Percentiles rank a stretch among this genome's conserved stretches.
These are phyloP conservation scores for Aspergillus oerlinghausenensis DNA, from an alignment of 2,329 filamentous ascomycete species.

Conservation along the genomic window DNA sequence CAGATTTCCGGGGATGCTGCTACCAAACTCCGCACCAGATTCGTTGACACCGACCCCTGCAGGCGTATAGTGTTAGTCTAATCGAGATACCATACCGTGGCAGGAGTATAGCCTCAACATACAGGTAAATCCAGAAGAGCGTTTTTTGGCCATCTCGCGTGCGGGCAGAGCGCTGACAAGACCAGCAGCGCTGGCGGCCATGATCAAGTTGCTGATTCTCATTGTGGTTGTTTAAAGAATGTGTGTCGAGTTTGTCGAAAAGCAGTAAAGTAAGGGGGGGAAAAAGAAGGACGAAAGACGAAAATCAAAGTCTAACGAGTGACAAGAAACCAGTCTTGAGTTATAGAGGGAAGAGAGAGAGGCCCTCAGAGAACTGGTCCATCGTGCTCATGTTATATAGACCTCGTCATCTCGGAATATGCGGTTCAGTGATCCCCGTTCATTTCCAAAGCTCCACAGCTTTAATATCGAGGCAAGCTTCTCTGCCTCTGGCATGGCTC, in stretches of 20 bases:
- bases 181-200: constrained; percentile 26
- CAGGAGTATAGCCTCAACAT: neutral
- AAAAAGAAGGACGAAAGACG: constrained; percentile 11
- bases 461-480: neutral
- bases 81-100: neutral
- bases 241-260: constrained; percentile 21
- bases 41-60: constrained; percentile 48
- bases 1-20: constrained; percentile 50
- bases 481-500: neutral
- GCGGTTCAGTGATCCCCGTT: neutral
- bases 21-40: constrained; percentile 62
- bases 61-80: neutral
- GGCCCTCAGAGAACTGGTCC: neutral
- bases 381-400: neutral
- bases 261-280: constrained; percentile 7
- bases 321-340: constrained; percentile 22
- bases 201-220: constrained; percentile 26
- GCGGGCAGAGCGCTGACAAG: constrained; percentile 23
- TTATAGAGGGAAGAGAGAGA: neutral
- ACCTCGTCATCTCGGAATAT: neutral
- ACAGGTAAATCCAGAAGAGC: constrained; percentile 25
- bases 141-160: constrained; percentile 22
- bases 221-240: constrained; percentile 20
- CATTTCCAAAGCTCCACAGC: neutral
- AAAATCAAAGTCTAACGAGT: neutral